phyloP scores from a whole-genome alignment of 805 yeast species.

The Priceomyces melissophilus region DNA sequence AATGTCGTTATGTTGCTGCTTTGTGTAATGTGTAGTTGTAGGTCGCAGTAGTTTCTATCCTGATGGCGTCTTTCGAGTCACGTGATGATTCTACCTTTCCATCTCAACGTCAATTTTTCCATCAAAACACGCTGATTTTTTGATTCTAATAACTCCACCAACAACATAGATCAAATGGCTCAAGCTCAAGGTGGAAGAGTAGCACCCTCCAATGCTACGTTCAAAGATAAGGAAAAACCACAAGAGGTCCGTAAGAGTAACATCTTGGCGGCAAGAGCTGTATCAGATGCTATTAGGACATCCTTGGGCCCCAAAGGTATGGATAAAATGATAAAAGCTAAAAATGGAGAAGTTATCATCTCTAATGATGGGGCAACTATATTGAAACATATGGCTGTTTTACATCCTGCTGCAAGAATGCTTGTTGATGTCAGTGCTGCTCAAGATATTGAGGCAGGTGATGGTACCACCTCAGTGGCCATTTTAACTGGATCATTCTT shows the following conservation, averaged over 20 bases:
- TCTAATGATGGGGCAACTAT: conserved; percentile 99
- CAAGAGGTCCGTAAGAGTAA: conserved; percentile 88
- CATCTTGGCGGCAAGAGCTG: conserved; percentile 90
- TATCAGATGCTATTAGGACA: conserved; percentile 91
- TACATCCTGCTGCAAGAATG: conserved; percentile 99
- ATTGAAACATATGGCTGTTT: conserved; percentile 93
- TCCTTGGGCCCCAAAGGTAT: conserved; percentile 98
- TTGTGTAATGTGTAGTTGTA: too few species aligned
- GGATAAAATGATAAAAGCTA: conserved; percentile 98
- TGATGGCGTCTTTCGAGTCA: too few species aligned
- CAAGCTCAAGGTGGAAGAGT: conserved; percentile 13
- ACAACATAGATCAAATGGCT: conserved; percentile 8
- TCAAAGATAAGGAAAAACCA: conserved; percentile 91
- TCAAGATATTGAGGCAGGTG: conserved; percentile 99
- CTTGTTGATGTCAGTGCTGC: conserved; percentile 94
- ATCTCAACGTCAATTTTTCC: too few species aligned
- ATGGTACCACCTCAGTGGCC: conserved; percentile 97
- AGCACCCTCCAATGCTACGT: conserved; percentile 75
- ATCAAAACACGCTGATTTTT: too few species aligned
- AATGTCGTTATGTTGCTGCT: too few species aligned
- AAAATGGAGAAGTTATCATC: conserved; percentile 86
- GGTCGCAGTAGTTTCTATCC: too few species aligned
- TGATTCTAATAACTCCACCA: too few species aligned
- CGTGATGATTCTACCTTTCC: too few species aligned
- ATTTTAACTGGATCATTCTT: conserved; percentile 90